Evolutionary conservation across 1,139 yeast species (phyloP).

Genomic region (Magnusiomyces sp.): DNA sequence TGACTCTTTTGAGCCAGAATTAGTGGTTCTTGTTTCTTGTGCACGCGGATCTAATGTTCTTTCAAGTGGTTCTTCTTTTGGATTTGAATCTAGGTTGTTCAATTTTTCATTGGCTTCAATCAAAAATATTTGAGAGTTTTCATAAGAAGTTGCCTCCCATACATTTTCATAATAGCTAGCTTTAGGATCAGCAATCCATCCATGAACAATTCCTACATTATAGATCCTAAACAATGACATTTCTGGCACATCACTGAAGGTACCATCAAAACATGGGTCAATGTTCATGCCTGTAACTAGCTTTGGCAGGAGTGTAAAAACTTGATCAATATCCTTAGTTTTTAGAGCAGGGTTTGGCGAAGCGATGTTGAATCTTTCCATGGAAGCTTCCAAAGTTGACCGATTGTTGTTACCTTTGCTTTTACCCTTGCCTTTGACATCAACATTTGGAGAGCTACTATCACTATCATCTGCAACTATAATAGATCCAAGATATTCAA

Average conservation of each 20-base stretch:
- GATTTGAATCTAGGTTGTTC: neutral
- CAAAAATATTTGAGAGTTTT: constrained; percentile 38
- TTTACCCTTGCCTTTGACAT: neutral
- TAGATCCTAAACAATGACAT: constrained; percentile 40
- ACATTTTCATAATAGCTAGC: constrained; percentile 24
- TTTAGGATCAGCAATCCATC: constrained; percentile 40
- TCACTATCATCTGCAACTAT: constrained; percentile 32
- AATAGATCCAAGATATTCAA: constrained; percentile 31
- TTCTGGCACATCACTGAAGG: constrained; percentile 43
- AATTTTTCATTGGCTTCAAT: constrained; percentile 27
- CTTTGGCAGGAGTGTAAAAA: constrained; percentile 49
- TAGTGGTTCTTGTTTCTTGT: neutral
- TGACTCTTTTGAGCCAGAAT: neutral
- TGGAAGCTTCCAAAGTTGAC: constrained; percentile 2
- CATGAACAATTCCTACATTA: constrained; percentile 42
- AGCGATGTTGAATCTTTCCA: neutral
- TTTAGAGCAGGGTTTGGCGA: neutral
- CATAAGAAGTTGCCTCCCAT: constrained; percentile 36
- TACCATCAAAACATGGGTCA: constrained; percentile 63
- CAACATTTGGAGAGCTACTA: neutral
- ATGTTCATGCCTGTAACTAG: constrained; percentile 67
- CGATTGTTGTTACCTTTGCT: neutral
- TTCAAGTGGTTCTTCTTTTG: neutral
- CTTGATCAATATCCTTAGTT: constrained; percentile 29
- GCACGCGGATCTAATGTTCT: neutral